Percentiles rank a stretch among this genome's conserved stretches.
Evolutionary conservation across 2,329 filamentous ascomycete species (phyloP).

Genomic region (Clarireedia monteithiana): DNA sequence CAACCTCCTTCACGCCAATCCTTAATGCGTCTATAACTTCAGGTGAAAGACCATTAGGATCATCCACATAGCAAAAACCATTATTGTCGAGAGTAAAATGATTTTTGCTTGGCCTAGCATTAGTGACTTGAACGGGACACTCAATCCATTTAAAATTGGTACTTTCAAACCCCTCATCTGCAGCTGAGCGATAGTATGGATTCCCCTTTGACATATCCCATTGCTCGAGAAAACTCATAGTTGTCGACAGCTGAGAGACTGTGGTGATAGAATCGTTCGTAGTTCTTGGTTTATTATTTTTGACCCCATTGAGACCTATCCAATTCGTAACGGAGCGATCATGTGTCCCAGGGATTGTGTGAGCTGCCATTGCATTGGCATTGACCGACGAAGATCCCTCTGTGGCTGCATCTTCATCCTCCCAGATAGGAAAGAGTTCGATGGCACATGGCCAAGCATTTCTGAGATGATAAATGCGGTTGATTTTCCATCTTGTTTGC

Average conservation of each 20-base stretch:
- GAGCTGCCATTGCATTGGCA: not conserved
- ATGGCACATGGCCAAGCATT: conserved; percentile 11
- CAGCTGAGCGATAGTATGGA: conserved; percentile 3
- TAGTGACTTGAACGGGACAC: not conserved
- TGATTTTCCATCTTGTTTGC: conserved; percentile 6
- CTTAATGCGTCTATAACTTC: not conserved
- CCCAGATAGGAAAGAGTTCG: not conserved
- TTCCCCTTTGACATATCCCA: not conserved
- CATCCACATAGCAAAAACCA: conserved; percentile 3
- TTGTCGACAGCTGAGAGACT: not conserved
- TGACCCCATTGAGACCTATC: not conserved
- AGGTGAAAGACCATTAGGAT: not conserved
- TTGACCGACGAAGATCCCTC: not conserved
- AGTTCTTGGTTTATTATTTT: not conserved
- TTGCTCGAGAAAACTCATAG: conserved; percentile 10
- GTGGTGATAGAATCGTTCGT: not conserved
- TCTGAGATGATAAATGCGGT: conserved; percentile 5
- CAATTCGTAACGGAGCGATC: not conserved
- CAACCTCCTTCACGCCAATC: not conserved
- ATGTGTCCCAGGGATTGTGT: not conserved
- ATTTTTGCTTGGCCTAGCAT: not conserved
- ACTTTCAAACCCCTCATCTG: conserved; percentile 4
- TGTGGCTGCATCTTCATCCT: not conserved
- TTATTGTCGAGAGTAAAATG: conserved; percentile 7
- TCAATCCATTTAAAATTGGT: conserved; percentile 7